A percentile compares a stretch with the other conserved stretches of the same genome.
Evolutionary conservation across 805 yeast genomes (phyloP).

Genomic region (Lipomyces yamanashiensis): DNA sequence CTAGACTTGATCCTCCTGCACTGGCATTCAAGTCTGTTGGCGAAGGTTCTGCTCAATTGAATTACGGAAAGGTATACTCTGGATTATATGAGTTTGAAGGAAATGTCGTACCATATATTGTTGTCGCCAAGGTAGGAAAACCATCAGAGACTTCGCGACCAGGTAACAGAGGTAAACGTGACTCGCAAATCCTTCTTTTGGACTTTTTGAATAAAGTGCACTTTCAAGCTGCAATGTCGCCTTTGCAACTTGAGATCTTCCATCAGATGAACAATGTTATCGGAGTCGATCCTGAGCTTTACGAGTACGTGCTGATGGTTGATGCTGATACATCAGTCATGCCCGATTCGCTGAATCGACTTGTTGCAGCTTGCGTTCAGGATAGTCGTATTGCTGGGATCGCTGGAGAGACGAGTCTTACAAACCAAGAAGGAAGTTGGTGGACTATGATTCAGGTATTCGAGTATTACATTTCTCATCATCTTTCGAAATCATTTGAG

Average conservation of each 20-base stretch:
- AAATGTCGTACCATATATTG: conserved; percentile 57
- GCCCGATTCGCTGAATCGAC: conserved; percentile 59
- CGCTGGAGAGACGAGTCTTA: conserved; percentile 66
- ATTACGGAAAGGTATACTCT: conserved; percentile 65
- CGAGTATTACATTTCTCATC: conserved; percentile 67
- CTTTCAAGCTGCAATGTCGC: conserved; percentile 63
- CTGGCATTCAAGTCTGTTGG: conserved; percentile 63
- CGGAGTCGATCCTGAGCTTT: conserved; percentile 64
- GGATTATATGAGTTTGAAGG: conserved; percentile 64
- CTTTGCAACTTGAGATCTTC: conserved; percentile 59
- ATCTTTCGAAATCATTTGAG: conserved; percentile 66
- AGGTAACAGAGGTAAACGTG: conserved; percentile 70
- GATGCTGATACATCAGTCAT: conserved; percentile 66
- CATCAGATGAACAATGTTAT: conserved; percentile 60
- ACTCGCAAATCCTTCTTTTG: conserved; percentile 63
- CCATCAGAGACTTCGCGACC: conserved; percentile 57
- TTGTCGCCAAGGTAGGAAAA: conserved; percentile 61
- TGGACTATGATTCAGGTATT: conserved; percentile 67
- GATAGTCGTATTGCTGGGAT: conserved; percentile 64
- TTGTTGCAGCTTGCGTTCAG: conserved; percentile 62
- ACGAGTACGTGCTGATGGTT: conserved; percentile 61
- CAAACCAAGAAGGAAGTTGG: conserved; percentile 59
- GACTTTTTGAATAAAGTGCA: conserved; percentile 63
- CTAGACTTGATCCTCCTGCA: conserved; percentile 56
- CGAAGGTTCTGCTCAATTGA: conserved; percentile 62